Base-by-base conservation (phyloP, 2,329 filamentous ascomycete species). In the Sarocladium brachiariae region DNA sequence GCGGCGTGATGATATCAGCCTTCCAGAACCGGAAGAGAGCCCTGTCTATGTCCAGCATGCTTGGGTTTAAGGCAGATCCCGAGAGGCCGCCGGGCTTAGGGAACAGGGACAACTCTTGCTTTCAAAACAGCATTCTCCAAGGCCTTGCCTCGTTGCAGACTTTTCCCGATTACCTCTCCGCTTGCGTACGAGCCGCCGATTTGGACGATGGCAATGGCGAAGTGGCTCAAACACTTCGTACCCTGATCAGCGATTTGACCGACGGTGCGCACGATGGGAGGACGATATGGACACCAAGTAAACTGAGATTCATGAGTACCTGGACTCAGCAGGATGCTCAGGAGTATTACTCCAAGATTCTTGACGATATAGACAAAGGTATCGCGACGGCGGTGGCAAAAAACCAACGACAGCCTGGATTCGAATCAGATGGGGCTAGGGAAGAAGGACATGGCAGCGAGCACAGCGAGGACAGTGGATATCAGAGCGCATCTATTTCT, bases 301-400 rank as follows among this genome's bases (percentile, higher is more conserved):
- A 86, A 50, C 72, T 96, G 41, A 96, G 96, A 67, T 91, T 84
- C 9, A 95, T 97, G 85, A 92, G 86, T 66, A 96, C 88, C 25
- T 95, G 87, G 81, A 87, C 95, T 58, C 93, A 97, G 64, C 93
- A 99, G 67, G 93, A 99, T 68, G 93, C 93, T 4, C 93, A 97
- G 63, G 93, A 99, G 66, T 99, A 97, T 65, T 96, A 88, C 60
- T 92, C 89, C 14, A 95, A 92, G 61, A 76, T 99, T 13, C 68
- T 96, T 45, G 89, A 92, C 57, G 84, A 91, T 58, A 74, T 96
- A 24, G 89, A 96, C 60, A 86, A 85, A 60, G 89, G 95, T 61
- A 74, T 89, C 35, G 70, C 73, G 18, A 77, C 75, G 56, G 75
- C 75, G 41, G 60, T 66, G 16, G 59, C 64, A 5, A 56, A 52